A percentile compares a stretch with the other conserved stretches of the same genome.
These are phyloP conservation scores for Phytophthora syringae DNA, from an alignment of 352 stramenopile species.

Conservation along the genomic window DNA sequence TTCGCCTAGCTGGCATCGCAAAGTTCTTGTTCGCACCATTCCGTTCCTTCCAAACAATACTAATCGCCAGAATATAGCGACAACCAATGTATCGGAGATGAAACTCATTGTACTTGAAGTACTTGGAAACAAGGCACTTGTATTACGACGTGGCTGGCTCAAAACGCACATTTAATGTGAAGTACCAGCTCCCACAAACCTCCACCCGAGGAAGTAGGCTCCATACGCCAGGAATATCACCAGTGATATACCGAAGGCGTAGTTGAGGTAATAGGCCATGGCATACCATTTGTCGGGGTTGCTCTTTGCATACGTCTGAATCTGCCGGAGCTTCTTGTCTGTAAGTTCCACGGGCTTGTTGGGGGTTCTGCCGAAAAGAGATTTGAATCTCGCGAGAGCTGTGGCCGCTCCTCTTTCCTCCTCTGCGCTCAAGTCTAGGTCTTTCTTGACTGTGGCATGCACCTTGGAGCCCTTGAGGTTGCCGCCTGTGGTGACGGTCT, in stretches of 20 bases:
- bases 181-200: neutral
- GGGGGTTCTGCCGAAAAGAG: neutral
- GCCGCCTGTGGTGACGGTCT: neutral
- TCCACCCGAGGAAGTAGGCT: conserved; percentile 19
- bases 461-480: conserved; percentile 4
- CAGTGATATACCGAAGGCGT: conserved; percentile 10
- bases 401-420: neutral
- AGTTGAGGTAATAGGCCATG: conserved; percentile 16
- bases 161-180: neutral
- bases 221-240: neutral
- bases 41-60: too few species aligned
- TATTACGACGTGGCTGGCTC: neutral
- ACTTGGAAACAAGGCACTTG: too few species aligned
- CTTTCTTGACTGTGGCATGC: neutral
- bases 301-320: conserved; percentile 14
- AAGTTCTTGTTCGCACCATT: too few species aligned
- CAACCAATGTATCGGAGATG: too few species aligned
- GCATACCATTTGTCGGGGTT: conserved; percentile 22
- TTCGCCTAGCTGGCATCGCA: too few species aligned
- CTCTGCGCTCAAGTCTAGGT: neutral
- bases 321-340: conserved; percentile 1
- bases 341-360: conserved; percentile 10
- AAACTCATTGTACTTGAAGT: too few species aligned
- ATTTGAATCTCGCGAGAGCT: conserved; percentile 4
- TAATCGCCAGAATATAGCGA: too few species aligned